phyloP scores from a whole-genome alignment of 208 protist species.

The Trypanosoma avium region DNA sequence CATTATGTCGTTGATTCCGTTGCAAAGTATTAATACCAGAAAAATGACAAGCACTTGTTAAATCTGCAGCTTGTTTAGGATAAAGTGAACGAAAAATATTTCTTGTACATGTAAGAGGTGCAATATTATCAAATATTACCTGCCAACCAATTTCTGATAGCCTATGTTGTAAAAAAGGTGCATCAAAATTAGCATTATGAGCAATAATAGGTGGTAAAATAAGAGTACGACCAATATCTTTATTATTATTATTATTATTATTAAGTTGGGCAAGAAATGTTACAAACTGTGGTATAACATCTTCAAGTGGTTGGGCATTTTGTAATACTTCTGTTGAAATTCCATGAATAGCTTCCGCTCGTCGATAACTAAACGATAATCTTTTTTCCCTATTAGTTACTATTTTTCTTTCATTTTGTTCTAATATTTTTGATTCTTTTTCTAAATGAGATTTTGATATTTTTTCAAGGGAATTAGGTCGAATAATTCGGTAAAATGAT shows the following conservation, averaged over 20 bases:
- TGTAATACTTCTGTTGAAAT: constrained; percentile 35
- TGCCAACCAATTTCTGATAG: constrained; percentile 36
- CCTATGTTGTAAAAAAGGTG: constrained; percentile 40
- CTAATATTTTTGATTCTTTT: no score
- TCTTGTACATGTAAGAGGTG: constrained; percentile 53
- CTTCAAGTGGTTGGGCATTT: constrained; percentile 28
- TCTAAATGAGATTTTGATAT: no score
- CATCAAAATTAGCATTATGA: constrained; percentile 70
- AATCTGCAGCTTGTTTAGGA: constrained; percentile 37
- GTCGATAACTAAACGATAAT: constrained; percentile 10
- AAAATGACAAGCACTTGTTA: constrained; percentile 46
- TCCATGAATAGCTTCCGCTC: constrained; percentile 31
- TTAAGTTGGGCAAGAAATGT: constrained; percentile 24
- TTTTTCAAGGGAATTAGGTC: no score
- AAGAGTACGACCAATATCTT: constrained; percentile 2
- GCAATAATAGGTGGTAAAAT: constrained; percentile 62
- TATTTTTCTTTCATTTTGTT: no score
- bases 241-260: background rate
- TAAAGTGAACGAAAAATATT: constrained; percentile 44
- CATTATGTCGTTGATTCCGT: constrained; percentile 42
- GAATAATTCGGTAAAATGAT: constrained; percentile 48
- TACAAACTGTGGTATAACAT: constrained; percentile 31
- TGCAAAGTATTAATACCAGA: constrained; percentile 30
- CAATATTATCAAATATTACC: constrained; percentile 44
- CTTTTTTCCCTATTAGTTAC: no score